These are phyloP conservation scores for Gaeumannomyces sp. DNA, from an alignment of 2,329 filamentous ascomycete genomes.

Conservation along the genomic window DNA sequence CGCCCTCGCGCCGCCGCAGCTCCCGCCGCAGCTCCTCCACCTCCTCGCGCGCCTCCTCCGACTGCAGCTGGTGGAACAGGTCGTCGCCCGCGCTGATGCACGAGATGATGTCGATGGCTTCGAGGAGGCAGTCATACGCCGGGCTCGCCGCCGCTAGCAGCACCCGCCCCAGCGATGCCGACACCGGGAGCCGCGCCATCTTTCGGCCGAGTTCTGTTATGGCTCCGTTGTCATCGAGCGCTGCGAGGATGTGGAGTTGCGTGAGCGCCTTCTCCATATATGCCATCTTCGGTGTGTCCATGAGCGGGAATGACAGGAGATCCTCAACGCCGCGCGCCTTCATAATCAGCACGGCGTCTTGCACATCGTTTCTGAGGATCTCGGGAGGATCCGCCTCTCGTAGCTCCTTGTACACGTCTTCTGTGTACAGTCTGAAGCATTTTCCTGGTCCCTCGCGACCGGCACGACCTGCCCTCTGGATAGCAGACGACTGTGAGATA, in stretches of 20 bases:
- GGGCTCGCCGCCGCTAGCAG: slow-evolving; percentile 71
- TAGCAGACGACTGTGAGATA: slow-evolving; percentile 88
- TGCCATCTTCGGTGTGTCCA: slow-evolving; percentile 73
- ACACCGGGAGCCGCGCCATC: slow-evolving; percentile 78
- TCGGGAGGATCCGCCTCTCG: slow-evolving; percentile 76
- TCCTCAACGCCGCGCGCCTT: slow-evolving; percentile 84
- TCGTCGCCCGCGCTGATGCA: slow-evolving; percentile 58
- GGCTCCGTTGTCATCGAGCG: slow-evolving; percentile 62
- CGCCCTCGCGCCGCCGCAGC: slow-evolving; percentile 52
- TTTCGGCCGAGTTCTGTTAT: slow-evolving; percentile 70
- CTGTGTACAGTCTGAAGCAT: slow-evolving; percentile 84
- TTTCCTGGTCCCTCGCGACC: slow-evolving; percentile 88
- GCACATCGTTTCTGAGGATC: slow-evolving; percentile 83
- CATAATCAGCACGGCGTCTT: slow-evolving; percentile 83
- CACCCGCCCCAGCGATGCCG: slow-evolving; percentile 74
- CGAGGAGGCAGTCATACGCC: slow-evolving; percentile 65
- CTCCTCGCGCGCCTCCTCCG: slow-evolving; percentile 49
- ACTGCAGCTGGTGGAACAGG: slow-evolving; percentile 54
- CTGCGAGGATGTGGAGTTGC: slow-evolving; percentile 72
- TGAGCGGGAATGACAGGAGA: slow-evolving; percentile 74
- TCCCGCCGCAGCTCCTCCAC: slow-evolving; percentile 49
- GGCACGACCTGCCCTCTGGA: slow-evolving; percentile 85
- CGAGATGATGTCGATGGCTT: slow-evolving; percentile 77
- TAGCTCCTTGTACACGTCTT: slow-evolving; percentile 64
- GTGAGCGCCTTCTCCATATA: slow-evolving; percentile 75